Evolutionary conservation across 306 rosid species (phyloP).

Genomic region (Prunus padus): DNA sequence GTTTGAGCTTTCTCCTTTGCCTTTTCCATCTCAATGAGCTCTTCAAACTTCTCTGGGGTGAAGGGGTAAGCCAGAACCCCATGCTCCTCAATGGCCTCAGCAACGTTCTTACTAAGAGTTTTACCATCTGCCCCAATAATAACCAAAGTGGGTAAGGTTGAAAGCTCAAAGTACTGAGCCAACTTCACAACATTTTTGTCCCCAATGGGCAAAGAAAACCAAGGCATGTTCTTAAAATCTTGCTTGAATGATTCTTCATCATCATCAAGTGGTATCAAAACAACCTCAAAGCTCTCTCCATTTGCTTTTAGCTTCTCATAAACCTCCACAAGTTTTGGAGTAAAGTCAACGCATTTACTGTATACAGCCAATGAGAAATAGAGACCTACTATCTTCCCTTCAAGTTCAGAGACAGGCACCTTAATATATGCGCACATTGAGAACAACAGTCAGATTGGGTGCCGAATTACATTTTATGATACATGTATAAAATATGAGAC

Average conservation of each 20-base stretch:
- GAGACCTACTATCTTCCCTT: constrained; percentile 64
- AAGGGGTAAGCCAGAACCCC: constrained; percentile 67
- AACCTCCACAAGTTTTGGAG: constrained; percentile 45
- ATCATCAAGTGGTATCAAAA: constrained; percentile 47
- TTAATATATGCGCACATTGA: constrained; percentile 17
- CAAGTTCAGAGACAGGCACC: constrained; percentile 62
- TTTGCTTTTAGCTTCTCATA: constrained; percentile 55
- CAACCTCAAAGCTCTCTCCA: constrained; percentile 63
- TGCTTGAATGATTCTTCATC: constrained; percentile 48
- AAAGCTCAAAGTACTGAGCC: constrained; percentile 47
- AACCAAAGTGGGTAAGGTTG: constrained; percentile 56
- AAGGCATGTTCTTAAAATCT: constrained; percentile 43
- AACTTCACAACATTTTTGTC: constrained; percentile 48
- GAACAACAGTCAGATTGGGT: constrained; percentile 20
- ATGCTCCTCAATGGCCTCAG: constrained; percentile 53
- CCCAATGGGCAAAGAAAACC: constrained; percentile 62
- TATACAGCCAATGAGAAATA: constrained; percentile 42
- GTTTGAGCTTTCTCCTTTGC: constrained; percentile 63
- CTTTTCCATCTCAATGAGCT: constrained; percentile 54
- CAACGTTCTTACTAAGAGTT: constrained; percentile 52
- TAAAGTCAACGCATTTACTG: constrained; percentile 32
- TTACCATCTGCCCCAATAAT: constrained; percentile 72
- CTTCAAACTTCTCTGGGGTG: constrained; percentile 59
- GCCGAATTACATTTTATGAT: background rate
- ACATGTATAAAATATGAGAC: background rate